These are phyloP conservation scores for Suillus subluteus DNA, from an alignment of 768 basidiomycete species.

Conservation along the genomic window DNA sequence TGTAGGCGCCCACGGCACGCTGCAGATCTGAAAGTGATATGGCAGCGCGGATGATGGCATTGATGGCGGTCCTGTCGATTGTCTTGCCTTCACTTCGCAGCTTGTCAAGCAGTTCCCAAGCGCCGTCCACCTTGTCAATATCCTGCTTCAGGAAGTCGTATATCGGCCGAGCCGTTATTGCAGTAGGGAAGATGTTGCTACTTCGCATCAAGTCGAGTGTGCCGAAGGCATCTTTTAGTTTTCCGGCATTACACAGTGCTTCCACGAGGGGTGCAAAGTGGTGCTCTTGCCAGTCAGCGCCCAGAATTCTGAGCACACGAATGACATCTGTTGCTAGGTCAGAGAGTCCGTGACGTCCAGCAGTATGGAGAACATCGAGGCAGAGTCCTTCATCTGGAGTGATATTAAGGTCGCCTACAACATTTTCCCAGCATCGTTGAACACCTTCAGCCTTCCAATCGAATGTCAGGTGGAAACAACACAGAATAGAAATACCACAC, in stretches of 20 bases:
- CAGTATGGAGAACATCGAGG: conserved; percentile 69
- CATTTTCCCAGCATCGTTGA: conserved; percentile 59
- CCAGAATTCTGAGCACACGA: conserved; percentile 52
- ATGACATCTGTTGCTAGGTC: conserved; percentile 71
- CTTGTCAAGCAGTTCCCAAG: conserved; percentile 67
- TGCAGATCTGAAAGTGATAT: conserved; percentile 66
- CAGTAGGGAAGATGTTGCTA: conserved; percentile 50
- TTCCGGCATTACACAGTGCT: conserved; percentile 60
- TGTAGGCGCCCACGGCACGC: conserved; percentile 79
- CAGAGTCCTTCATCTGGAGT: conserved; percentile 78
- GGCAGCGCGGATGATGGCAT: conserved; percentile 68
- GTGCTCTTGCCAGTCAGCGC: conserved; percentile 60
- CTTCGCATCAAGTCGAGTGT: conserved; percentile 63
- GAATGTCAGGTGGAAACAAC: conserved; percentile 2
- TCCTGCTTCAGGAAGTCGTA: conserved; percentile 48
- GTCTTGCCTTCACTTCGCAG: conserved; percentile 54
- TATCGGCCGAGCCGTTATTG: conserved; percentile 58
- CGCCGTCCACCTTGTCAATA: conserved; percentile 59
- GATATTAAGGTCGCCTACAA: conserved; percentile 53
- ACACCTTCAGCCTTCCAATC: conserved; percentile 66
- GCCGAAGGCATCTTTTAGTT: conserved; percentile 65
- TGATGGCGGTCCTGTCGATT: conserved; percentile 63
- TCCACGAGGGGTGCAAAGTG: conserved; percentile 82
- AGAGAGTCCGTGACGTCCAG: conserved; percentile 72
- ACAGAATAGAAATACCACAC: conserved; percentile 35